Percentiles rank a stretch among this genome's conserved stretches.
Conservation (phyloP, 768 basidiomycete species). For the Amanita molliuscula region DNA sequence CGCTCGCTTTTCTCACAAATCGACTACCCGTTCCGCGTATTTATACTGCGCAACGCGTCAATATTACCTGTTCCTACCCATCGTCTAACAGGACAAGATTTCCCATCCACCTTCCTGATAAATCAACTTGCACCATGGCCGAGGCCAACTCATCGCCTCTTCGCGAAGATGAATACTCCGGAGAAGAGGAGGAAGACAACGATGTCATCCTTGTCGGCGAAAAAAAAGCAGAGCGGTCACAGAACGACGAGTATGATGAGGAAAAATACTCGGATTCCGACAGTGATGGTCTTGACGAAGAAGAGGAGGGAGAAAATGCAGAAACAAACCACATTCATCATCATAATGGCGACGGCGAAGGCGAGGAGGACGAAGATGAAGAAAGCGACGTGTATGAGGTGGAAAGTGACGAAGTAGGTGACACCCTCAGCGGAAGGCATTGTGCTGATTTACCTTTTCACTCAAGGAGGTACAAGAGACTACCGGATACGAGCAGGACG, state of each 20-base stretch:
- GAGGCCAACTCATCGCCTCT: not conserved
- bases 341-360: slow-evolving; percentile 9
- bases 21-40: not conserved
- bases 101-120: not conserved
- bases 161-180: not conserved
- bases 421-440: not conserved
- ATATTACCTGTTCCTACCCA: not conserved
- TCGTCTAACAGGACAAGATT: not conserved
- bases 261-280: slow-evolving; percentile 1
- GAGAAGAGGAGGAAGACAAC: not conserved
- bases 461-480: slow-evolving; percentile 14
- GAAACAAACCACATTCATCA: slow-evolving; percentile 8
- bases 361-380: slow-evolving; percentile 15
- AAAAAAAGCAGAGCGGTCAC: not conserved
- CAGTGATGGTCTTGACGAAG: slow-evolving; percentile 13
- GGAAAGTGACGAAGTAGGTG: slow-evolving; percentile 1
- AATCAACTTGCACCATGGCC: not conserved
- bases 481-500: slow-evolving; percentile 10
- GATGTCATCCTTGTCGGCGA: slow-evolving; percentile 1
- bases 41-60: not conserved
- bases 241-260: not conserved
- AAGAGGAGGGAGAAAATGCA: slow-evolving; percentile 11
- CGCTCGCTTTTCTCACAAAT: not conserved
- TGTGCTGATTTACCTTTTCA: not conserved
- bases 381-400: slow-evolving; percentile 12